phyloP scores from a whole-genome alignment of 2,329 filamentous ascomycete species.

The Pleoardoris graminearum region DNA sequence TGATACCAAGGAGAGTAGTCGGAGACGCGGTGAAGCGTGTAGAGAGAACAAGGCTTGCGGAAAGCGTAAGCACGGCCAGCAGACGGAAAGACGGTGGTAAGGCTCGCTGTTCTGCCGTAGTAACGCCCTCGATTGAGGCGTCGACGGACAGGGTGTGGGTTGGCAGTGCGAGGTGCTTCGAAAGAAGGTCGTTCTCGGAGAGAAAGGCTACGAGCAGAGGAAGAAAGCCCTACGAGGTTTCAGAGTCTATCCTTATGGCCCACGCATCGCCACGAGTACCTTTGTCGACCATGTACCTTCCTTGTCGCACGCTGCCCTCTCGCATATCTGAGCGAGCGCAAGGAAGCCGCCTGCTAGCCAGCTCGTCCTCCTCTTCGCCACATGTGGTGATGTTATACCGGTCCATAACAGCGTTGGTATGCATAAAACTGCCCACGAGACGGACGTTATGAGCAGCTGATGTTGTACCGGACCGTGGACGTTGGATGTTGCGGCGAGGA shows the following conservation, averaged over 20 bases:
- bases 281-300: slow-evolving; percentile 52
- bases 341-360: slow-evolving; percentile 50
- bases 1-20: slow-evolving; percentile 47
- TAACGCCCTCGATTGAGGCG: slow-evolving; percentile 19
- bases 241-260: no score
- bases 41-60: slow-evolving; percentile 43
- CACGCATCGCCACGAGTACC: slow-evolving; percentile 39
- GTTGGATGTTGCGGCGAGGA: slow-evolving; percentile 40
- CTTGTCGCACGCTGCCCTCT: slow-evolving; percentile 49
- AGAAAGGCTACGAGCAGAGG: slow-evolving; percentile 39
- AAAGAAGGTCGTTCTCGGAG: slow-evolving; percentile 32
- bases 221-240: slow-evolving; percentile 44
- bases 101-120: slow-evolving; percentile 19
- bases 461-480: slow-evolving; percentile 44
- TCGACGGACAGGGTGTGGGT: slow-evolving; percentile 27
- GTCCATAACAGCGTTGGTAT: slow-evolving; percentile 37
- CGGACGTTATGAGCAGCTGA: slow-evolving; percentile 48
- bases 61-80: slow-evolving; percentile 40
- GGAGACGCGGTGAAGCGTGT: slow-evolving; percentile 38
- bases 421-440: slow-evolving; percentile 50
- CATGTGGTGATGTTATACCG: slow-evolving; percentile 35
- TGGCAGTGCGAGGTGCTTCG: slow-evolving; percentile 29
- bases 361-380: slow-evolving; percentile 30
- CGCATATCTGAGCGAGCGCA: slow-evolving; percentile 49
- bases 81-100: slow-evolving; percentile 30